A percentile compares a stretch with the other conserved stretches of the same genome.
Conservation (phyloP, 2,329 filamentous ascomycete species). For the Thyridium curvatum region DNA sequence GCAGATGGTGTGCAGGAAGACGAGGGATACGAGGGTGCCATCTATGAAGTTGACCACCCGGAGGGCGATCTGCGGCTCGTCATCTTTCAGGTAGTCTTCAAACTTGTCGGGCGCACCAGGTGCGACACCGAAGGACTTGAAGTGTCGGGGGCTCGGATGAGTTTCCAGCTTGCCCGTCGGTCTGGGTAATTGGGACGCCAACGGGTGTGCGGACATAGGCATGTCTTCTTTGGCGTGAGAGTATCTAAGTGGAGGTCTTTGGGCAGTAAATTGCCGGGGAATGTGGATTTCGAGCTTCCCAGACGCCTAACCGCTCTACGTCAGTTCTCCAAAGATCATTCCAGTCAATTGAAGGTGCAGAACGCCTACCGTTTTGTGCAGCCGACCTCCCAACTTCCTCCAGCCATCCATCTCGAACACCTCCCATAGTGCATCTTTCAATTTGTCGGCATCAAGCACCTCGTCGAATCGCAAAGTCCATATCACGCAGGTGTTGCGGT, state of each 20-base stretch:
- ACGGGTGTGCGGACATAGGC: slow-evolving; percentile 31
- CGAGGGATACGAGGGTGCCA: slow-evolving; percentile 39
- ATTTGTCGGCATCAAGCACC: slow-evolving; percentile 33
- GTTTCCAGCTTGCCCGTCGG: slow-evolving; percentile 8
- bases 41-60: slow-evolving; percentile 42
- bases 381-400: slow-evolving; percentile 37
- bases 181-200: slow-evolving; percentile 28
- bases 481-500: slow-evolving; percentile 7
- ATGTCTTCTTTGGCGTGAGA: slow-evolving; percentile 26
- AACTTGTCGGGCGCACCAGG: slow-evolving; percentile 12
- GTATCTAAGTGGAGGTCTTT: slow-evolving; percentile 32
- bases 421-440: slow-evolving; percentile 25
- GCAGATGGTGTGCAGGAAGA: slow-evolving; percentile 39
- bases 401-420: slow-evolving; percentile 37
- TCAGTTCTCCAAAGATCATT: too few relatives aligned
- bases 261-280: slow-evolving; percentile 18
- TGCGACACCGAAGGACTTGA: too few relatives aligned
- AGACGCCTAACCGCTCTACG: slow-evolving; percentile 5
- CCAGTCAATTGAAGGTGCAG: too few relatives aligned
- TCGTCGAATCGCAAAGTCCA: slow-evolving; percentile 37
- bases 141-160: too few relatives aligned
- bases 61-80: slow-evolving; percentile 38
- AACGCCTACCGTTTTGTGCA: slow-evolving; percentile 27
- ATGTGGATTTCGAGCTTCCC: slow-evolving; percentile 24
- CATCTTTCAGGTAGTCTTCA: slow-evolving; percentile 31